phyloP scores from a whole-genome alignment of 805 yeast species.

The Scheffersomyces spartinae region DNA sequence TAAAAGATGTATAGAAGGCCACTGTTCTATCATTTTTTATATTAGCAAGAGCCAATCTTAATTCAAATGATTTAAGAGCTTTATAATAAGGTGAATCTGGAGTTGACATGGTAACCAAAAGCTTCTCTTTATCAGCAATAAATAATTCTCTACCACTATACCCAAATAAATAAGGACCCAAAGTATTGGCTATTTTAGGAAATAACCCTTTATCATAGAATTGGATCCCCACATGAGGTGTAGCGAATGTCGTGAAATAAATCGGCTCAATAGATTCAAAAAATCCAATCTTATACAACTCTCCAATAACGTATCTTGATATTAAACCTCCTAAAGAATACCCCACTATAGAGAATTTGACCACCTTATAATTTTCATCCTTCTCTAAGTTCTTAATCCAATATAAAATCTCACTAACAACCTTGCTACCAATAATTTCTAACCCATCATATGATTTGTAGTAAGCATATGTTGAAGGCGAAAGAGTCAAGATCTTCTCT shows the following conservation, averaged over 20 bases:
- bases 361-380: conserved; percentile 15
- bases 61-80: conserved; percentile 48
- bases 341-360: conserved; percentile 27
- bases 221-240: conserved; percentile 33
- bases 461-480: conserved; percentile 29
- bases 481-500: conserved; percentile 21
- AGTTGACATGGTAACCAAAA: conserved; percentile 43
- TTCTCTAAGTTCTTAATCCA: conserved; percentile 27
- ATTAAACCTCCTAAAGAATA: conserved; percentile 33
- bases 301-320: conserved; percentile 27
- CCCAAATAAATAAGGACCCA: conserved; percentile 26
- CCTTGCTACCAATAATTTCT: conserved; percentile 20
- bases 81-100: conserved; percentile 37
- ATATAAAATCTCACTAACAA: conserved; percentile 24
- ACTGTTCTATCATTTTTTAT: conserved; percentile 77
- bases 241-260: conserved; percentile 30
- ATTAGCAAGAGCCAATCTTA: conserved; percentile 58
- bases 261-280: conserved; percentile 25
- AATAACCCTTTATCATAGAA: conserved; percentile 22
- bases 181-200: conserved; percentile 18
- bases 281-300: conserved; percentile 20
- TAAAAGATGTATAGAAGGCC: conserved; percentile 73
- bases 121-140: conserved; percentile 24
- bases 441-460: conserved; percentile 36
- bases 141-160: conserved; percentile 25